These are phyloP conservation scores for Rhynchospora tenuis DNA, from an alignment of 176 grass and related monocot species.

Conservation along the genomic window DNA sequence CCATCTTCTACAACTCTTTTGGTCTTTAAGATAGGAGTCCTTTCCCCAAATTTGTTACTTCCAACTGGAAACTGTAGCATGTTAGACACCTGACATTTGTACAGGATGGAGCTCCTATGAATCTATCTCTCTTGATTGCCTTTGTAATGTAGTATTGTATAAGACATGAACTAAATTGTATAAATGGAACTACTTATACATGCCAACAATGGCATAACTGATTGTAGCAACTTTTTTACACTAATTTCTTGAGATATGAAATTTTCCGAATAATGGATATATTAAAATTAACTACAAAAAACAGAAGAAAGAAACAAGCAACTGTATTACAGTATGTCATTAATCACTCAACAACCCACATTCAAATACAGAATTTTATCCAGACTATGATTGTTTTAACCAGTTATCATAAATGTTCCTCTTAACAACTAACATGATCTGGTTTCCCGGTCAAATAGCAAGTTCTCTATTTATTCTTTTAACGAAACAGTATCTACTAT, in stretches of 20 bases:
- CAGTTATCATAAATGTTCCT: neutral
- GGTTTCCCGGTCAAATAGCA: neutral
- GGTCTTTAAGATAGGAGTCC: neutral
- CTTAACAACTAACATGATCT: constrained; percentile 5
- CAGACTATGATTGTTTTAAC: neutral
- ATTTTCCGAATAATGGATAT: neutral
- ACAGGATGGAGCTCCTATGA: too few relatives aligned
- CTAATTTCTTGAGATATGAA: neutral
- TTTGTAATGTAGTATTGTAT: neutral
- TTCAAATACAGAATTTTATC: neutral
- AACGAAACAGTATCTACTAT: neutral
- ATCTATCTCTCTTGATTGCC: too few relatives aligned
- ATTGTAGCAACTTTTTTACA: neutral
- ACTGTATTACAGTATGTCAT: neutral
- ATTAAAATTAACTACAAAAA: neutral
- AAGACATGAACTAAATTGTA: neutral
- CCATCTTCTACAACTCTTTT: neutral
- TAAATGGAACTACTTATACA: neutral
- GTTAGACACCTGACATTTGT: neutral
- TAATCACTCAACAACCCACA: neutral
- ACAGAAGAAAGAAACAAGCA: neutral
- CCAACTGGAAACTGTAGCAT: neutral
- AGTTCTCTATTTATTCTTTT: neutral
- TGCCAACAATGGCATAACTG: neutral
- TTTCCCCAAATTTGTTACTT: neutral